Base-by-base conservation (phyloP, 495 filamentous ascomycete genomes). In the Trichoderma gamsii region DNA sequence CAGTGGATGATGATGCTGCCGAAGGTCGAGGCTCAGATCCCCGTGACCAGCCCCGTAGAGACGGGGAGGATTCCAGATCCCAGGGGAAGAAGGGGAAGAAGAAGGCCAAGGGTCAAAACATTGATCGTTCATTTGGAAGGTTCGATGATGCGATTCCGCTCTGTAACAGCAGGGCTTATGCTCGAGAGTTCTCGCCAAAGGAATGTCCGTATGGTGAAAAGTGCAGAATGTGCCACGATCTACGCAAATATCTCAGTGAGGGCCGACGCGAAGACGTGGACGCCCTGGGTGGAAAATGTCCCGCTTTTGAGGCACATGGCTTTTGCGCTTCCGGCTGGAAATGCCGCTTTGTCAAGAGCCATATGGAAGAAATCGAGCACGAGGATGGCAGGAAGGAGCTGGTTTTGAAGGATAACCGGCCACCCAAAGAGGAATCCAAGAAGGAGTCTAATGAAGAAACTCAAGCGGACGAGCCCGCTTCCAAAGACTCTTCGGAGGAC, bases 301-400 rank as follows among this genome's bases (percentile, higher is more conserved):
- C 93, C 0, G 83, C 93, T 16, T 97, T 84, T 79, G 88, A 92
- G 71, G 83, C 80, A 11, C 82, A 85, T 32, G 96, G 95, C 41
- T 85, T 80, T 71, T 99, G 95, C 72, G 78, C 80, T 65, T 84
- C 87, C 18, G 95, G 95, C 2, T 99, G 93, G 93, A 96, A 90
- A 73, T 99, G 95, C 75, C 90, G 94, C 15, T 92, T 96, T 73
- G 88, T 91, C 18, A 82, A 81, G 65, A 92, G 90, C 46, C 95
- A 99, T 76, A 90, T 89, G 69, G 82, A 86, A 65, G 92, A 97
- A 77, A 76, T 90, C 32, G 84, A 88, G 65, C 85, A 79, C 7
- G 86, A 85, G 63, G 92, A 95, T 75, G 93, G 92, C 8, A 84
- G 84, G 68, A 91, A 89, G 67, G 94, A 98, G 76, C 80, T 99